Conservation (phyloP, 2,329 filamentous ascomycete genomes). For the Fusarium verticillioides region DNA sequence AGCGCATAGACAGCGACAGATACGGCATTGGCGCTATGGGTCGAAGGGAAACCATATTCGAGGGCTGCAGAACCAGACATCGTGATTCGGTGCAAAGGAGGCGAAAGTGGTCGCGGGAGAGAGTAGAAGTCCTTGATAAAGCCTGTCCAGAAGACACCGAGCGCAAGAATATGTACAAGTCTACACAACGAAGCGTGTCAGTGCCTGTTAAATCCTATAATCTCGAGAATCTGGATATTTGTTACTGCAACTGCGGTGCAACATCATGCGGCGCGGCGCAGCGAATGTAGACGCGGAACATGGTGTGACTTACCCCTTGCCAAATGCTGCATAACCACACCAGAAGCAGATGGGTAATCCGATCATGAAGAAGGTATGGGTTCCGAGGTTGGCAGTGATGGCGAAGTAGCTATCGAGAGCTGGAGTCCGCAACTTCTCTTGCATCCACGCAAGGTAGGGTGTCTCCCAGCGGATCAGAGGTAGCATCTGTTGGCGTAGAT, state of each 20-base stretch:
- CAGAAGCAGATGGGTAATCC: conserved; percentile 95
- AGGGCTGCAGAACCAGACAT: conserved; percentile 96
- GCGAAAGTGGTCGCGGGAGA: conserved; percentile 89
- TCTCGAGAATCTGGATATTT: neutral
- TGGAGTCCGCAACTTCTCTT: conserved; percentile 82
- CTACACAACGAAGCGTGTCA: conserved; percentile 51
- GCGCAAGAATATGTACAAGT: conserved; percentile 79
- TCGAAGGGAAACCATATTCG: conserved; percentile 97
- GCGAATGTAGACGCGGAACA: conserved; percentile 7
- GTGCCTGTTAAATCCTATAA: conserved; percentile 1
- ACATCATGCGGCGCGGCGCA: conserved; percentile 18
- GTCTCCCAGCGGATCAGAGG: conserved; percentile 95
- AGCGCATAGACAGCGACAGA: conserved; percentile 90
- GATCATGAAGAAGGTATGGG: conserved; percentile 99
- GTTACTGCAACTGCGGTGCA: neutral
- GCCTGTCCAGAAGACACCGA: conserved; percentile 87
- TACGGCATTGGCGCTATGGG: conserved; percentile 95
- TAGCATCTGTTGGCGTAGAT: conserved; percentile 81
- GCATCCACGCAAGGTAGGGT: conserved; percentile 88
- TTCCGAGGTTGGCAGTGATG: conserved; percentile 94
- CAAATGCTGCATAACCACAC: conserved; percentile 88
- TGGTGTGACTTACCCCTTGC: conserved; percentile 77
- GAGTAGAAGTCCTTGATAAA: conserved; percentile 96
- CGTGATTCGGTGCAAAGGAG: conserved; percentile 91
- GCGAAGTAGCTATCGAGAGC: conserved; percentile 96